Conservation (phyloP, 208 protist genomes). For the Acanthamoeba culbertsoni region DNA sequence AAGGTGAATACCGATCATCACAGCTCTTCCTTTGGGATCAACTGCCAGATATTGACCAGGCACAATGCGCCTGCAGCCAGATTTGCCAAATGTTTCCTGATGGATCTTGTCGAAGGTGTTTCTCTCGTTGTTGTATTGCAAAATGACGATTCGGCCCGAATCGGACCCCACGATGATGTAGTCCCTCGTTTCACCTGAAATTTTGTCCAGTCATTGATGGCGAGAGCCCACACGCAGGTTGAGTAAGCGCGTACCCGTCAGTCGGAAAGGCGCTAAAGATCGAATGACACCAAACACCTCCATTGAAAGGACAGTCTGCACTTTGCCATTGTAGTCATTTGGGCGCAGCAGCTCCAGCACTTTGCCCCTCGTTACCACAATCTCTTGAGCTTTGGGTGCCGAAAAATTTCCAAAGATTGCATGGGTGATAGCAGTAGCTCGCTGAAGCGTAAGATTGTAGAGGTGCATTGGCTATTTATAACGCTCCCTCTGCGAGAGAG, state of each 20-base stretch:
- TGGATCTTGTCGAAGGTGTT: constrained; percentile 94
- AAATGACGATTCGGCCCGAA: constrained; percentile 91
- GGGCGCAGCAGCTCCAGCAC: constrained; percentile 86
- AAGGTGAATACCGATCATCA: constrained; percentile 91
- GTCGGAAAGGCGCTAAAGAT: constrained; percentile 86
- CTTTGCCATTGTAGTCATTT: constrained; percentile 81
- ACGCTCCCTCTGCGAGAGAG: neutral
- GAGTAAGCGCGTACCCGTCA: constrained; percentile 78
- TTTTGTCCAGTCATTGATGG: neutral
- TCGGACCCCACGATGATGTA: constrained; percentile 94
- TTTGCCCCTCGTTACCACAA: constrained; percentile 80
- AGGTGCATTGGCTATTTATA: too few species aligned
- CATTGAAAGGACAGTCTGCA: constrained; percentile 73
- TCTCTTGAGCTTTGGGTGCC: constrained; percentile 86
- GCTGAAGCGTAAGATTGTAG: constrained; percentile 91
- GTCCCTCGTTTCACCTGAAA: constrained; percentile 80
- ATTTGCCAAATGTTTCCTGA: constrained; percentile 94
- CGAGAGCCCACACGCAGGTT: neutral
- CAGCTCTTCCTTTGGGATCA: constrained; percentile 93
- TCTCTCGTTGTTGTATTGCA: constrained; percentile 90
- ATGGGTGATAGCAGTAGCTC: constrained; percentile 81
- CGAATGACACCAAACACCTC: constrained; percentile 90
- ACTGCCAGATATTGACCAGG: constrained; percentile 93
- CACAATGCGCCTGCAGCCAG: constrained; percentile 94
- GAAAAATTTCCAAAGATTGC: constrained; percentile 89